phyloP scores from a whole-genome alignment of 2,329 filamentous ascomycete species.

The Sporothrix euskadiensis region DNA sequence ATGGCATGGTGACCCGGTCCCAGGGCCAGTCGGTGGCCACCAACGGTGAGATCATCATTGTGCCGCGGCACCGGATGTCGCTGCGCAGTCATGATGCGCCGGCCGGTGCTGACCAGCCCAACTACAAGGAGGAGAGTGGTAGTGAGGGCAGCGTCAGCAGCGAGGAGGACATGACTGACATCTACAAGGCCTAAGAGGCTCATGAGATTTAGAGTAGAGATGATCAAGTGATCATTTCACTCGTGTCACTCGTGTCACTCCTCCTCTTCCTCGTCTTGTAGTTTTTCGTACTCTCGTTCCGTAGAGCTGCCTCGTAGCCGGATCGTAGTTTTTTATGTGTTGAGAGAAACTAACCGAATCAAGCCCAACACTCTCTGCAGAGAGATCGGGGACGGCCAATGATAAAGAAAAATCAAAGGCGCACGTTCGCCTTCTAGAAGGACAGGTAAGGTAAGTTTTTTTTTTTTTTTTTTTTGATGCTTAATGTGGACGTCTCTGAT shows the following conservation, averaged over 20 bases:
- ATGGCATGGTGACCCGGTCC: not conserved
- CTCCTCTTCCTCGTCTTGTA: not conserved
- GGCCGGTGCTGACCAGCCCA: not conserved
- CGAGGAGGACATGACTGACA: not conserved
- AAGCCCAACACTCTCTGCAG: not conserved
- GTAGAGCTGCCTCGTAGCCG: not conserved
- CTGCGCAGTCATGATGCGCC: not conserved
- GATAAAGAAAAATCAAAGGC: not conserved
- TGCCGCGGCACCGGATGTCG: conserved; percentile 11
- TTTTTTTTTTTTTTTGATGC: not conserved
- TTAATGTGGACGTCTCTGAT: not conserved
- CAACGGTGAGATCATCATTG: not conserved
- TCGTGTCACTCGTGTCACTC: no score
- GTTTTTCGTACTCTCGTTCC: not conserved
- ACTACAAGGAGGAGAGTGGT: not conserved
- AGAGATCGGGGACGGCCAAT: not conserved
- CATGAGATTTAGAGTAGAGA: no score
- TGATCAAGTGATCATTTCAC: not conserved
- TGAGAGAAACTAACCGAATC: not conserved
- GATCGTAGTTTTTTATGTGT: not conserved
- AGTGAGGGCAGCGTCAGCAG: not conserved
- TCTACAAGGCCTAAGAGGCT: not conserved
- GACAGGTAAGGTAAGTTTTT: not conserved
- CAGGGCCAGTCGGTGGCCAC: not conserved
- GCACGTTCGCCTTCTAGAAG: not conserved